Evolutionary conservation across 495 filamentous ascomycete species (phyloP), one percentile per base, ranked within the genome.

Genomic region (Acidiella bohemica): DNA sequence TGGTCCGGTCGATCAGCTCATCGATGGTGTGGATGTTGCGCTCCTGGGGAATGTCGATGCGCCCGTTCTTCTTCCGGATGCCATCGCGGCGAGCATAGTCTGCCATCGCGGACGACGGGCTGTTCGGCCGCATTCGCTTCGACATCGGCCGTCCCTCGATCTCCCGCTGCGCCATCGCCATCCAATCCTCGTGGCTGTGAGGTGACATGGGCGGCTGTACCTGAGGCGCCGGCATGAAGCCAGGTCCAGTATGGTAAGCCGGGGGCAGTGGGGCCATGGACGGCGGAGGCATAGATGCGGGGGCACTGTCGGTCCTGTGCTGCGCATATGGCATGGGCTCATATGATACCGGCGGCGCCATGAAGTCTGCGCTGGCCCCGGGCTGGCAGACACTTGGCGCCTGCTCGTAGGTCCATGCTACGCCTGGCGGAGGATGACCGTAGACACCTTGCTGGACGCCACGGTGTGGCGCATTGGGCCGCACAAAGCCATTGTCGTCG

Each of bases 21-120:
- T 99, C 90, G 65, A 99, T 96, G 60, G 93, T 96, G 66, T 72
- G 76, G 46, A 96, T 72, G 49, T 82, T 96, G 30, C 87, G 74
- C 64, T 94, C 92, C 9, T 82, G 76, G 4, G 90, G 90, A 46
- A 99, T 96, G 56, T 96, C 90, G 62, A 99, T 94, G 32, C 92
- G 80, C 50, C 88, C 88, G 53, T 99, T 99, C 80, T 95, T 96
- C 78, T 99, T 99, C 49, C 92, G 77, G 63, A 96, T 93, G 34
- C 90, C 90, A 55, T 93, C 88, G 50, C 86, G 77, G 49, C 86
- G 73, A 33, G 71, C 44, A 36, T 61, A 65, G 57, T 87, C 68
- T 36, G 88, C 80, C 41, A 81, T 80, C 30, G 84, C 79, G 38
- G 81, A 73, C 57, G 79, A 84, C 4, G 85, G 83, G 56, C 78